Evolutionary conservation across 306 rosid genomes (phyloP), one percentile per base, ranked within the genome.

Genomic region (Begonia peltatifolia): DNA sequence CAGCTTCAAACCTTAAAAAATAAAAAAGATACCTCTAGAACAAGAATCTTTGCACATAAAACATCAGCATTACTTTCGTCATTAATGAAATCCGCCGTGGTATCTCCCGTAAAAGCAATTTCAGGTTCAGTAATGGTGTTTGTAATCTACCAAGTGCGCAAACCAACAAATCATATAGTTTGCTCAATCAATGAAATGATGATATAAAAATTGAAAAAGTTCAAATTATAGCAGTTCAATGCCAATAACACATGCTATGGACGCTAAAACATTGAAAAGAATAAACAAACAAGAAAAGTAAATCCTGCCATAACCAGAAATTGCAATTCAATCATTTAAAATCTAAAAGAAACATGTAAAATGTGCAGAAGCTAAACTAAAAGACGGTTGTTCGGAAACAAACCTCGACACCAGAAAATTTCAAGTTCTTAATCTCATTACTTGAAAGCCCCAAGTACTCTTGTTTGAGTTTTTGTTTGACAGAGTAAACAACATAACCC

Each of bases 91-190:
- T 87, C 95, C 11, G 80, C 66, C 13, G 56, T 90, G 63, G 97
- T 85, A 70, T 85, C 97, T 51, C 97, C 95, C 0, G 95, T 85
- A 83, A 90, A 90, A 64, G 97, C 97, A 56, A 90, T 57, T 74
- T 77, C 82, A 38, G 95, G 97, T 53, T 83, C 86, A 56, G 73
- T 64, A 66, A 74, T 43, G 49, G 92, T 85, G 72, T 85, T 14
- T 51, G 94, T 80, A 62, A 90, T 77, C 97, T 85, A 82, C 72
- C 72, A 63, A 68, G 18, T 71, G 55, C 42, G 11, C 49, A 57
- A 41, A 38, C 59, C 58, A 66, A 35, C 70, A 60, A 15, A 58
- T 50, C 43, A 38, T 41, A 54, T 42, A 51, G 38, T 48, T 48
- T 20, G 23, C 3, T 52, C 12, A 11, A 18, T 48, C 13, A 46